A percentile compares a stretch with the other conserved stretches of the same genome.
phyloP scores from a whole-genome alignment of 2,329 filamentous ascomycete genomes.

The Colletotrichum camelliae region DNA sequence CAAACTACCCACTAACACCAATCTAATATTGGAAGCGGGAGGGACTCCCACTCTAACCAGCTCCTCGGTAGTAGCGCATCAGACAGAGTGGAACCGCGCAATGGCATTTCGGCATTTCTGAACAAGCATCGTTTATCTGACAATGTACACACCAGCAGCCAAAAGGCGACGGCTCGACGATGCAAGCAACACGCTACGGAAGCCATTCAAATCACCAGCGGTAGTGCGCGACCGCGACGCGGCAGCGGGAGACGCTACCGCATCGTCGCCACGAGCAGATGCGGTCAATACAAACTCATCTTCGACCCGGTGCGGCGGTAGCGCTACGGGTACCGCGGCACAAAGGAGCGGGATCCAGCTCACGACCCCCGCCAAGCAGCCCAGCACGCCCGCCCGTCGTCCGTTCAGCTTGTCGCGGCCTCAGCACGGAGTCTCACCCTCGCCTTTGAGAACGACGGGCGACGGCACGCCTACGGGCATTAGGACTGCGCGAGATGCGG shows the following conservation, averaged over 20 bases:
- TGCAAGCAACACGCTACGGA: constrained; percentile 21
- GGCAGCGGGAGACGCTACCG: background rate
- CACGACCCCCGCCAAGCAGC: background rate
- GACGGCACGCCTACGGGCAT: background rate
- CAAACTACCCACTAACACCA: background rate
- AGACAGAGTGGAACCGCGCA: background rate
- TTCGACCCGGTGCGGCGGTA: background rate
- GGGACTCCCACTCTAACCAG: background rate
- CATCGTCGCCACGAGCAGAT: background rate
- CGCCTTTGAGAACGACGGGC: background rate
- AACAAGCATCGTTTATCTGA: background rate
- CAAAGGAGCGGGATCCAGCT: background rate
- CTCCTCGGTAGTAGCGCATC: background rate
- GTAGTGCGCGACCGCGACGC: background rate
- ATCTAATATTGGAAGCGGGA: background rate
- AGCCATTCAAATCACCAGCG: constrained; percentile 22
- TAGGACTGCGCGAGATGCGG: background rate
- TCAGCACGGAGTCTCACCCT: background rate
- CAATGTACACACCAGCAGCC: constrained; percentile 16
- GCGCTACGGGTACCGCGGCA: background rate
- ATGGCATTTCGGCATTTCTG: background rate
- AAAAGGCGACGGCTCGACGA: constrained; percentile 20
- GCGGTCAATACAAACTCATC: background rate
- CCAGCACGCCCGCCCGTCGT: background rate
- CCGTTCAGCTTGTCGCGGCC: constrained; percentile 5